phyloP scores from a whole-genome alignment of 805 yeast genomes.

The Zygoascus ofunaensis region DNA sequence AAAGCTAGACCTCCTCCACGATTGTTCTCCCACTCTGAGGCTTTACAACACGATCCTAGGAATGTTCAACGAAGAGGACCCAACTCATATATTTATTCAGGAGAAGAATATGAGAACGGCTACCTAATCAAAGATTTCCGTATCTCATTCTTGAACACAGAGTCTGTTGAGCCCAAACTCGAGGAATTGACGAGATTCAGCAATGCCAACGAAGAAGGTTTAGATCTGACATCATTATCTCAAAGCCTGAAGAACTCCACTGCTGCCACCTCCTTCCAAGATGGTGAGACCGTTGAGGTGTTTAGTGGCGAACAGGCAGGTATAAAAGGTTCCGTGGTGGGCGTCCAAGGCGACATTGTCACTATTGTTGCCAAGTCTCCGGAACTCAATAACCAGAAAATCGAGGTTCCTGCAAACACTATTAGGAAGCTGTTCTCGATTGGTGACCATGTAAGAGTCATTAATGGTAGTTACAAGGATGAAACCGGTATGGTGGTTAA shows the following conservation, averaged over 20 bases:
- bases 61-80: constrained; percentile 50
- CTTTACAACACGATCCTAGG: constrained; percentile 71
- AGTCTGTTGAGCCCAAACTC: constrained; percentile 70
- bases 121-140: constrained; percentile 80
- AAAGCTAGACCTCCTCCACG: constrained; percentile 77
- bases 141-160: constrained; percentile 70
- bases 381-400: constrained; percentile 43
- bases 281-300: constrained; percentile 90
- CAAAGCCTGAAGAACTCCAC: constrained; percentile 66
- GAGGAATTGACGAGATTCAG: constrained; percentile 82
- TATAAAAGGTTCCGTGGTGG: constrained; percentile 67
- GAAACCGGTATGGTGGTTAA: constrained; percentile 91
- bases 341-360: constrained; percentile 57
- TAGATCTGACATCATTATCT: constrained; percentile 80
- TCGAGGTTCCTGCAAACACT: constrained; percentile 75
- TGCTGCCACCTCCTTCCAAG: constrained; percentile 59
- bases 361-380: constrained; percentile 40
- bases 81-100: constrained; percentile 58
- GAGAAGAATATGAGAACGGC: constrained; percentile 87
- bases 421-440: constrained; percentile 76
- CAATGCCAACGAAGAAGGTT: constrained; percentile 69
- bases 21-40: constrained; percentile 81
- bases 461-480: constrained; percentile 83
- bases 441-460: constrained; percentile 93
- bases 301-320: constrained; percentile 90